Base-by-base conservation (phyloP, 2,329 filamentous ascomycete genomes). In the Didymella pomorum region DNA sequence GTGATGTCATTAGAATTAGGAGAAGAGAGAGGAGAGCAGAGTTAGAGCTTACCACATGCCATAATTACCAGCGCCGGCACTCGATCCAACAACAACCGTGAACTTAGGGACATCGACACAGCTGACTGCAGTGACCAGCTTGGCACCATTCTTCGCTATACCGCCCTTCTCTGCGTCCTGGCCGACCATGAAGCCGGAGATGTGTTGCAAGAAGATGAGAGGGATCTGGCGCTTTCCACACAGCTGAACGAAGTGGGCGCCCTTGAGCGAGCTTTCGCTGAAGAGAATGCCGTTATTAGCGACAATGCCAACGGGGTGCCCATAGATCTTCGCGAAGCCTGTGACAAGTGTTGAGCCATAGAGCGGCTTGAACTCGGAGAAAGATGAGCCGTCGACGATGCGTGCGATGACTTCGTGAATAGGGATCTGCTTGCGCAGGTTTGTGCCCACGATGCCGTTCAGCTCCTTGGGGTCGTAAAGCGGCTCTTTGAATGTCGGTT, bases 151-250 rank as follows among this genome's bases (percentile, higher is more conserved):
- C 83, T 98, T 98, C 53, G 95, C 95, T 68, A 99, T 98, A 12
- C 95, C 95, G 51, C 94, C 94, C 53, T 90, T 89, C 79, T 99
- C 95, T 0, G 94, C 93, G 70, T 95, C 92, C 18, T 87, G 86
- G 42, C 95, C 95, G 29, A 99, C 95, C 95, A 99, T 99, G 85
- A 99, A 99, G 42, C 95, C 95, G 6, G 89, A 89, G 74, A 99
- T 98, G 78, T 99, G 98, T 77, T 99, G 95, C 20, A 99, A 81
- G 79, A 98, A 98, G 49, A 98, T 84, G 10, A 98, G 83, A 1
- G 95, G 94, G 56, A 98, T 91, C 52, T 91, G 88, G 56, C 95
- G 89, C 78, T 97, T 93, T 28, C 90, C 85, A 81, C 94, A 98
- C 4, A 99, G 86, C 79, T 99, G 92, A 70, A 98, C 92, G 78